phyloP scores from a whole-genome alignment of 306 rosid genomes.

The Coriaria nepalensis region DNA sequence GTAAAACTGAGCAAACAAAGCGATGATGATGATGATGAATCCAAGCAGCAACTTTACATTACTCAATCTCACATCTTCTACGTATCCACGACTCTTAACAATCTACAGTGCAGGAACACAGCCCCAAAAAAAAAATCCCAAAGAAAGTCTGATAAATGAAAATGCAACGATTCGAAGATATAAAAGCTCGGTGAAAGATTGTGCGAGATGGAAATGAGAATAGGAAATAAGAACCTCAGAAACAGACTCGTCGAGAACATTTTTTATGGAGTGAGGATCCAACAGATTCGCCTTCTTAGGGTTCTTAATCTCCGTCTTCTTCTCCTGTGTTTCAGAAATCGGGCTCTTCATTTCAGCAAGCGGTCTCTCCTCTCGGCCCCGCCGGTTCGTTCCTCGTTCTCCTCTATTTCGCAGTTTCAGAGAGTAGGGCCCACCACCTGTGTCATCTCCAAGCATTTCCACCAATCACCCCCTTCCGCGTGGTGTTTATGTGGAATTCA shows the following conservation, averaged over 20 bases:
- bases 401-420: too few relatives aligned
- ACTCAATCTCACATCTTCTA: constrained; percentile 82
- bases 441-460: too few relatives aligned
- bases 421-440: too few relatives aligned
- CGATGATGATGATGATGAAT: constrained; percentile 53
- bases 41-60: constrained; percentile 55
- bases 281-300: constrained; percentile 78
- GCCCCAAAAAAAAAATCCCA: background rate
- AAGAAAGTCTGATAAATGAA: background rate
- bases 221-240: constrained; percentile 42
- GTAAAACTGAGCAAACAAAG: constrained; percentile 86
- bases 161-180: background rate
- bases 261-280: constrained; percentile 76
- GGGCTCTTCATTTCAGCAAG: too few relatives aligned
- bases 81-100: constrained; percentile 61
- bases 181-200: too few relatives aligned
- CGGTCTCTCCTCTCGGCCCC: too few relatives aligned
- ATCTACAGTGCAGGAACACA: constrained; percentile 20
- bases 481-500: too few relatives aligned
- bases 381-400: too few relatives aligned
- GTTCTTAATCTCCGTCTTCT: constrained; percentile 25
- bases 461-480: too few relatives aligned
- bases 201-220: background rate
- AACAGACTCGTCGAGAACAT: constrained; percentile 74
- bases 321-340: too few relatives aligned